Evolutionary conservation across 208 protist species (phyloP), one percentile per base, ranked within the genome.

Genomic region (Wallacemonas sp.): DNA sequence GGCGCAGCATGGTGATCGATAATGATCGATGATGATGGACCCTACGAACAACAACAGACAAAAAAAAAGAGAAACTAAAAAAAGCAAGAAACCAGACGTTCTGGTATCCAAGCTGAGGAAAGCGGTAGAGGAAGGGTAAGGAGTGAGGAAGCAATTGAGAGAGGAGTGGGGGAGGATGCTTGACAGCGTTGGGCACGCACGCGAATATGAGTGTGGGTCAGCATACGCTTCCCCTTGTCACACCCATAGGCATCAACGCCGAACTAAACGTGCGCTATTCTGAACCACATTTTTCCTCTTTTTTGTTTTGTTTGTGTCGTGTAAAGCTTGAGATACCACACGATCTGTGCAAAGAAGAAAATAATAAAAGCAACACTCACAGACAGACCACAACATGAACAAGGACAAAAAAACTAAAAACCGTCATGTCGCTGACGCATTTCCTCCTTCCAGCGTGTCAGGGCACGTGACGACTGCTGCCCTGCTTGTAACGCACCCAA

Each of bases 1-100:
- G 61, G 36, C 76, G 87, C 57, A 95, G 58, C 90, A 93, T 95
- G 21, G 26, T 21, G 19, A 24, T 9, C 29, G 32, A 3, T 6
- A 14, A 41, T 6, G 14, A 41, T 14, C 14, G 14, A 41, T 14
- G 36, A 41, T 17, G 36, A 41, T 17, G 14, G n/a, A n/a, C n/a
- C n/a, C n/a, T n/a, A 33, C 24, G n/a, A 34, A 24, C 47, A 43
- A 74, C 30, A 54, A 48, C 29, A 39, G 6, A 48, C 48, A 36
- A 46, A 34, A 58, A 70, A 63, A 16, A 44, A 32, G 32, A 24
- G 23, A 38, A 55, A 69, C 62, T 30, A 30, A 32, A 44, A 39
- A 1, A 14, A 56, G 29, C 39, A 56, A 55, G 5, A 66, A 56
- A 0, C 6, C 27, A 6, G 30, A n/a, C n/a, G n/a, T n/a, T n/a